Percentiles rank a stretch among this genome's conserved stretches.
These are phyloP conservation scores for peach (Prunus persica) DNA, from an alignment of 306 rosid species.

Conservation along the genomic window DNA sequence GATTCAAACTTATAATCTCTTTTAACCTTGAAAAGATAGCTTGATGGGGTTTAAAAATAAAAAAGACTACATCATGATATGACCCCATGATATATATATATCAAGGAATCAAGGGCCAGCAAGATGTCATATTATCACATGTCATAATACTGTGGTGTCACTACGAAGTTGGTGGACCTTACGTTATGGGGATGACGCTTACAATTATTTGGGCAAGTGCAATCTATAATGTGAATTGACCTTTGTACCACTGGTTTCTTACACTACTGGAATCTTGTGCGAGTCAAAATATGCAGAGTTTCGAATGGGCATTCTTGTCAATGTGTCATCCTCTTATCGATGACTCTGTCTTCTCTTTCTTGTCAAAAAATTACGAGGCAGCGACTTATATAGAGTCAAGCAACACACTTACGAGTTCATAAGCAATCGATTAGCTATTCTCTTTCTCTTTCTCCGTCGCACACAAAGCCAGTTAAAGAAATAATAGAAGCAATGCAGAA, in stretches of 20 bases:
- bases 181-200: constrained; percentile 13
- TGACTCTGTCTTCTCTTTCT: not conserved
- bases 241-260: not conserved
- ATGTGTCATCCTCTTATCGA: not conserved
- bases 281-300: not conserved
- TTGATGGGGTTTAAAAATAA: no score
- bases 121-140: not conserved
- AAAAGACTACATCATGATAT: not conserved
- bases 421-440: not conserved
- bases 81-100: not conserved
- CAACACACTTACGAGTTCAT: constrained; percentile 19
- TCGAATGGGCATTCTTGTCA: constrained; percentile 14
- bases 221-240: not conserved
- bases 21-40: no score
- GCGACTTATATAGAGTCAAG: constrained; percentile 24
- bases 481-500: not conserved
- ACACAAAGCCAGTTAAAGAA: not conserved
- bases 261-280: not conserved
- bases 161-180: constrained; percentile 9
- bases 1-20: no score
- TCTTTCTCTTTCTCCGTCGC: not conserved
- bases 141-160: constrained; percentile 4
- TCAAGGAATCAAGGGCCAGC: constrained; percentile 5
- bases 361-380: not conserved
- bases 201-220: not conserved